Conservation (phyloP, 768 basidiomycete genomes). For the Termitomyces sp. region DNA sequence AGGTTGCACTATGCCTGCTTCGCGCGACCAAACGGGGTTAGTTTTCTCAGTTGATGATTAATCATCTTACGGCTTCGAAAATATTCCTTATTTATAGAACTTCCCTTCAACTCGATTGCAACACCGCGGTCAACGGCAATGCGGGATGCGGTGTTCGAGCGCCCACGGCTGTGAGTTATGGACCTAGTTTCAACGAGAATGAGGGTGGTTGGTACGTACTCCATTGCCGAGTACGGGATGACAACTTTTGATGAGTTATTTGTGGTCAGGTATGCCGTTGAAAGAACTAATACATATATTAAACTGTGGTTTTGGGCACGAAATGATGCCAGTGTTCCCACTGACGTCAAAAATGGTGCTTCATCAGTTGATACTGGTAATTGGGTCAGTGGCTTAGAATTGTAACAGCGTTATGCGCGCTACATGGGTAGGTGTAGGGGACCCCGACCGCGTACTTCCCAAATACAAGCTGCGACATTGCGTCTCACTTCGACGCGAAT, state of each 20-base stretch:
- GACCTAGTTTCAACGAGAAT: slow-evolving; percentile 49
- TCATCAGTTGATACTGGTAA: slow-evolving; percentile 36
- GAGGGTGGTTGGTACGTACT: slow-evolving; percentile 54
- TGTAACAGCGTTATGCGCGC: no score
- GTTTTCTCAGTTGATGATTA: background rate
- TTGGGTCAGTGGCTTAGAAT: slow-evolving; percentile 40
- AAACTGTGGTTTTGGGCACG: slow-evolving; percentile 75
- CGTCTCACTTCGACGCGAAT: slow-evolving; percentile 45
- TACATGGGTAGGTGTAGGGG: slow-evolving; percentile 31
- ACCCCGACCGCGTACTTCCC: slow-evolving; percentile 56
- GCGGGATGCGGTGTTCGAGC: slow-evolving; percentile 41
- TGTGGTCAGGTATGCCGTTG: slow-evolving; percentile 55
- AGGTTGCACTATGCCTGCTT: slow-evolving; percentile 39
- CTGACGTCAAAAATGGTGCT: slow-evolving; percentile 38
- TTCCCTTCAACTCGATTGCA: slow-evolving; percentile 32
- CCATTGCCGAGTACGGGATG: background rate
- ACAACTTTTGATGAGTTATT: background rate
- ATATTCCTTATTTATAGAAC: slow-evolving; percentile 15
- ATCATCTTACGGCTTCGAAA: background rate
- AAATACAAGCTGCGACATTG: slow-evolving; percentile 52
- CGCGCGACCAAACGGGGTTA: slow-evolving; percentile 40
- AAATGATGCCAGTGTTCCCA: slow-evolving; percentile 39
- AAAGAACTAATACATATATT: slow-evolving; percentile 50
- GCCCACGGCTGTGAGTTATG: slow-evolving; percentile 39
- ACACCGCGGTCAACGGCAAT: slow-evolving; percentile 35